Conservation (phyloP, 768 basidiomycete species). For the Clitopilus passeckerianus region DNA sequence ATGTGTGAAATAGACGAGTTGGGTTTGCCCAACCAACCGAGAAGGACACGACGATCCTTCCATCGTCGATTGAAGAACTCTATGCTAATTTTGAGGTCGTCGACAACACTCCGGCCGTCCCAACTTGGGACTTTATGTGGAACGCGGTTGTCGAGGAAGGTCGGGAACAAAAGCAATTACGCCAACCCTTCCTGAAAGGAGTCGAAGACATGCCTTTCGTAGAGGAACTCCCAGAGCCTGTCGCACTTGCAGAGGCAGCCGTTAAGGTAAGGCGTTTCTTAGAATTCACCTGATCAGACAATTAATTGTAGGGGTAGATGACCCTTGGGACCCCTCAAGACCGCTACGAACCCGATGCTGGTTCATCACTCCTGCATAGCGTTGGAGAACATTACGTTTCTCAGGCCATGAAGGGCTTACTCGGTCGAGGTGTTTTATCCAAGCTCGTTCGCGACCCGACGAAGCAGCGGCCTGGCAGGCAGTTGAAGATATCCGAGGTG, state of each 20-base stretch:
- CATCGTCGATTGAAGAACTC: conserved; percentile 39
- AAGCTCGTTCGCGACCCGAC: conserved; percentile 59
- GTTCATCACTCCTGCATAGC: conserved; percentile 49
- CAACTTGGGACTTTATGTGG: conserved; percentile 75
- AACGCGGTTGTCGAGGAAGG: conserved; percentile 66
- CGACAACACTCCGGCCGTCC: conserved; percentile 34
- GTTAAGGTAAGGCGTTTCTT: conserved; percentile 49
- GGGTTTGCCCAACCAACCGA: conserved; percentile 48
- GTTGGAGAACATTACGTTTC: conserved; percentile 54
- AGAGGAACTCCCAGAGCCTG: conserved; percentile 28
- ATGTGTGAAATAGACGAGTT: conserved; percentile 45
- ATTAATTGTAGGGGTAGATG: conserved; percentile 45
- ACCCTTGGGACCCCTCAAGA: conserved; percentile 69
- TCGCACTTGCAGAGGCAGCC: conserved; percentile 59
- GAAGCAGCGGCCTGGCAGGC: conserved; percentile 66
- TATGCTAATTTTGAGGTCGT: conserved; percentile 42
- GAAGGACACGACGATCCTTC: conserved; percentile 28
- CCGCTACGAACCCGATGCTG: conserved; percentile 57
- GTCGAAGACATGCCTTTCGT: conserved; percentile 30
- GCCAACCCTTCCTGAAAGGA: conserved; percentile 47
- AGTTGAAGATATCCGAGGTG: conserved; percentile 74
- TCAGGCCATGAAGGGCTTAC: conserved; percentile 52
- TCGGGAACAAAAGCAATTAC: conserved; percentile 64
- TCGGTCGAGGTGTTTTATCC: conserved; percentile 61
- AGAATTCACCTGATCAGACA: neutral